Conservation (phyloP, 768 basidiomycete species). For the Phanerodontia chrysosporium region DNA sequence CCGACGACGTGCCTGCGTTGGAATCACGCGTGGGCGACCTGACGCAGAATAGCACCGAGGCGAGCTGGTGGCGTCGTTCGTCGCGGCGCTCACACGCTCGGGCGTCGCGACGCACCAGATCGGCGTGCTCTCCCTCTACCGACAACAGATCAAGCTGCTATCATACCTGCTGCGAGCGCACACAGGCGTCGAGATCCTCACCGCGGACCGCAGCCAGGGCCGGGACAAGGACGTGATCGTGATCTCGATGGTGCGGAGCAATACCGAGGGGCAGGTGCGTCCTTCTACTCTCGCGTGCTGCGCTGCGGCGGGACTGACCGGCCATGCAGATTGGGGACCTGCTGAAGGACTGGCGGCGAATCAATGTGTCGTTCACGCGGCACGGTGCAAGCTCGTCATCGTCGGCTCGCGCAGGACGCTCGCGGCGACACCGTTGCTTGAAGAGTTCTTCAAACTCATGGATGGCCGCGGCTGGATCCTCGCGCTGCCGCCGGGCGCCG, state of each 20-base stretch:
- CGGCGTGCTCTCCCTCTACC: constrained; percentile 87
- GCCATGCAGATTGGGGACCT: constrained; percentile 93
- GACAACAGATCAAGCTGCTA: constrained; percentile 92
- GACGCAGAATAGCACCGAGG: constrained; percentile 87
- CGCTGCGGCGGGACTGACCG: no score
- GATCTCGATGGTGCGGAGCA: constrained; percentile 89
- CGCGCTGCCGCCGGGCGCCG: constrained; percentile 48
- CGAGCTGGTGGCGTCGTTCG: constrained; percentile 58
- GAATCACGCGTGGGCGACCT: constrained; percentile 86
- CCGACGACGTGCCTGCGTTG: constrained; percentile 70
- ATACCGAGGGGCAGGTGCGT: constrained; percentile 64
- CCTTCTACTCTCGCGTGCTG: no score
- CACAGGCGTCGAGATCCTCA: constrained; percentile 75
- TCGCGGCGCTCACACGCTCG: constrained; percentile 56
- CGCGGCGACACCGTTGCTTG: constrained; percentile 51
- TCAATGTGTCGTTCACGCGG: constrained; percentile 98
- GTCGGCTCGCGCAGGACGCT: constrained; percentile 86
- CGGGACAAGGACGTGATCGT: constrained; percentile 94
- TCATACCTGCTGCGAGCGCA: constrained; percentile 54
- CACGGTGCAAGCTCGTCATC: constrained; percentile 84
- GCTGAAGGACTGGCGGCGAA: constrained; percentile 90
- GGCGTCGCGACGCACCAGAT: constrained; percentile 71
- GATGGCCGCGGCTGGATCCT: constrained; percentile 69
- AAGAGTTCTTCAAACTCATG: constrained; percentile 77
- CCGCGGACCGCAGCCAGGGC: constrained; percentile 91